phyloP scores from a whole-genome alignment of 1,284 basidiomycete genomes.

The Omphalotus olearius region DNA sequence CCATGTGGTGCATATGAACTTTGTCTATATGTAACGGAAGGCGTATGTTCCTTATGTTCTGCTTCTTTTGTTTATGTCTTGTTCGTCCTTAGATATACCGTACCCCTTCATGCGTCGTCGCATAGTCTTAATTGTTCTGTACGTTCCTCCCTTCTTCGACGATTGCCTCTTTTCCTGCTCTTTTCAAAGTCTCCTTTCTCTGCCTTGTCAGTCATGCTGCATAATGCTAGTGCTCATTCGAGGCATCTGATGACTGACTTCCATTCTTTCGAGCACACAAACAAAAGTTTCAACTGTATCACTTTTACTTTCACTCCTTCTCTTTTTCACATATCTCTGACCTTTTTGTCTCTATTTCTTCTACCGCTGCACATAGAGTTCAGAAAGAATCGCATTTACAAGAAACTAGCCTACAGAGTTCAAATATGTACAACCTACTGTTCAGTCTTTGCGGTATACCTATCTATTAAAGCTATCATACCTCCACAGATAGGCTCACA shows the following conservation, averaged over 20 bases:
- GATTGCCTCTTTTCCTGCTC: too few relatives aligned
- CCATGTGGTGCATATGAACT: background rate
- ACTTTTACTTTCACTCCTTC: background rate
- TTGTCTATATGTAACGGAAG: conserved; percentile 1
- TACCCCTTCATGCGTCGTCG: too few relatives aligned
- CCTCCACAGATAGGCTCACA: too few relatives aligned
- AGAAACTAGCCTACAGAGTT: too few relatives aligned
- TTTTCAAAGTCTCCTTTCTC: too few relatives aligned
- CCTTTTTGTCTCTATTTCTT: background rate
- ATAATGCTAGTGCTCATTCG: too few relatives aligned
- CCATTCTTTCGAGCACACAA: background rate
- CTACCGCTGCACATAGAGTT: conserved; percentile 1
- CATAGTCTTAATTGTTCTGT: too few relatives aligned
- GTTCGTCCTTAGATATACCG: background rate
- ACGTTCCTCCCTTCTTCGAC: too few relatives aligned
- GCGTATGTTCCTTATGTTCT: background rate
- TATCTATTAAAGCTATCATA: too few relatives aligned
- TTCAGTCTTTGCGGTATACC: too few relatives aligned
- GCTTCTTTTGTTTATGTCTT: background rate
- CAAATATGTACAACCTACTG: too few relatives aligned
- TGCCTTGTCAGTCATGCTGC: too few relatives aligned
- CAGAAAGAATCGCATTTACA: background rate
- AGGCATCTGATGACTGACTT: background rate
- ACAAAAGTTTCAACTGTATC: background rate
- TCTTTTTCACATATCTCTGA: background rate